Conservation (phyloP, 208 protist genomes). For the Angomonas deanei region DNA sequence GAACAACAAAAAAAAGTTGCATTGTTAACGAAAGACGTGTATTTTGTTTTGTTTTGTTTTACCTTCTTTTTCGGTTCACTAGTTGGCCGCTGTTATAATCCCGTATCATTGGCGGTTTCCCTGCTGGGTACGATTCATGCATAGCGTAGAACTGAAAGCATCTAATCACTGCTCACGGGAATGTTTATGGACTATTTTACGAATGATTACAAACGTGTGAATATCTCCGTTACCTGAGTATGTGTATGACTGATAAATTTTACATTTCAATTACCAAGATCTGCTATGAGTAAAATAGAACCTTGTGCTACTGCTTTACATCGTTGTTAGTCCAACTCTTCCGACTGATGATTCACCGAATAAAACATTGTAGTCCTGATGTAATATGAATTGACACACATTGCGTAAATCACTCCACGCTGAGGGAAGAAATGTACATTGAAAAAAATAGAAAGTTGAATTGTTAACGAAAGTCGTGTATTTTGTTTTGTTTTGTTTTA, state of each 20-base stretch:
- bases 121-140: conserved; percentile 44
- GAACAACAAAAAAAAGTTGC: background rate
- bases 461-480: background rate
- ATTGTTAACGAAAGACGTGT: background rate
- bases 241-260: conserved; percentile 54
- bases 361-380: conserved; percentile 4
- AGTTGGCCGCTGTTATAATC: background rate
- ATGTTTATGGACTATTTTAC: background rate
- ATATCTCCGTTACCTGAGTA: conserved; percentile 48
- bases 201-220: conserved; percentile 1
- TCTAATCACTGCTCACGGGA: background rate
- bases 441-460: background rate
- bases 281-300: conserved; percentile 47
- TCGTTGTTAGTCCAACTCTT: background rate
- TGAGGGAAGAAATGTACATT: background rate
- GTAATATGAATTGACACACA: background rate
- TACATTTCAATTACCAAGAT: conserved; percentile 72
- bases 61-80: background rate
- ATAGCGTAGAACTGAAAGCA: conserved; percentile 25
- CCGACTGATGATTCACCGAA: background rate
- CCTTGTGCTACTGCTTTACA: conserved; percentile 2
- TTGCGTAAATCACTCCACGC: conserved; percentile 2
- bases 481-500: background rate
- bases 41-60: background rate
- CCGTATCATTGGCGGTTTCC: background rate